Percentiles rank a stretch among this genome's conserved stretches.
Evolutionary conservation across 2,329 filamentous ascomycete species (phyloP).

Genomic region (Ceratocystis colombiana): DNA sequence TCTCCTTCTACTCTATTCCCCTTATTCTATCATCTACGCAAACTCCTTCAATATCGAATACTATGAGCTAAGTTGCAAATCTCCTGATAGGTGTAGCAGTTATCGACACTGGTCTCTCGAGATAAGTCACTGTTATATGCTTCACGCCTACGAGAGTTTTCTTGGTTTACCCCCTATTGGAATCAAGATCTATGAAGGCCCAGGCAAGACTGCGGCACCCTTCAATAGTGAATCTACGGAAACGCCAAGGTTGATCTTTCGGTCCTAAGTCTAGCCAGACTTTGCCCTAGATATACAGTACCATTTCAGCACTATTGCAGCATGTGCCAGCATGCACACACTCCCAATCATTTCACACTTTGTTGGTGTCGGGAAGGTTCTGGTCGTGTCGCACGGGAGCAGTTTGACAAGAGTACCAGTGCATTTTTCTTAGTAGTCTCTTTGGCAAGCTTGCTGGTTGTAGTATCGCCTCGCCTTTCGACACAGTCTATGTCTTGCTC

Average conservation of each 20-base stretch:
- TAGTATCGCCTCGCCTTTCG: slow-evolving; percentile 41
- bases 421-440: slow-evolving; percentile 30
- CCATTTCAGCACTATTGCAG: slow-evolving; percentile 36
- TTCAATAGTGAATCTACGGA: slow-evolving; percentile 40
- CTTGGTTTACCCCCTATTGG: slow-evolving; percentile 33
- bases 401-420: slow-evolving; percentile 36
- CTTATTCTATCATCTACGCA: neutral
- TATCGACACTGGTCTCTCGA: slow-evolving; percentile 38
- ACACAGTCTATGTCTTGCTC: slow-evolving; percentile 43
- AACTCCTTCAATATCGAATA: neutral
- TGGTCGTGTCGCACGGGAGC: slow-evolving; percentile 35
- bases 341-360: slow-evolving; percentile 35
- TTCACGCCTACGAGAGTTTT: slow-evolving; percentile 35
- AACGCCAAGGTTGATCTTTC: slow-evolving; percentile 36
- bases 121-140: slow-evolving; percentile 36
- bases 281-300: too few relatives aligned
- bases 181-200: slow-evolving; percentile 38
- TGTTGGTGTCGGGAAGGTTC: slow-evolving; percentile 32
- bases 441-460: slow-evolving; percentile 36
- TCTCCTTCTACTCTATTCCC: neutral
- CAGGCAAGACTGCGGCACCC: slow-evolving; percentile 38
- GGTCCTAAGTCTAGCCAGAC: neutral
- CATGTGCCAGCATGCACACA: slow-evolving; percentile 40
- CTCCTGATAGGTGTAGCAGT: slow-evolving; percentile 34
- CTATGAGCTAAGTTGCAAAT: neutral